Evolutionary conservation across 169 alveolate genomes (phyloP).

Genomic region (Ophryocystis elektroscirrha): DNA sequence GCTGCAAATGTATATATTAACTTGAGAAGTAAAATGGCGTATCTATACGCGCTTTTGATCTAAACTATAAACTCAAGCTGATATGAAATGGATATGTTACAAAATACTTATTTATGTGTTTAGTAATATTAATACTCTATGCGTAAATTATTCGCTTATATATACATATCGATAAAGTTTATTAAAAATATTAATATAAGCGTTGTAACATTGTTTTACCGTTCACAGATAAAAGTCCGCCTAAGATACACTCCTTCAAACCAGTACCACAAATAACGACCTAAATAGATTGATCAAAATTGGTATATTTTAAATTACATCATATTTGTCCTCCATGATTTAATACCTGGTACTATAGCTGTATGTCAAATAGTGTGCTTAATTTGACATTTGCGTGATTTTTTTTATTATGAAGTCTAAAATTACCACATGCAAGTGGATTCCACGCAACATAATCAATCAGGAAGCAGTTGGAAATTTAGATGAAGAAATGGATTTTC

Average conservation of each 20-base stretch:
- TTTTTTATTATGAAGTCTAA: too few species aligned
- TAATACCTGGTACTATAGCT: too few species aligned
- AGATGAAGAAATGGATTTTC: too few species aligned
- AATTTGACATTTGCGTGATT: too few species aligned
- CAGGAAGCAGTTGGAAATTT: too few species aligned
- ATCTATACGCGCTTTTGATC: not conserved
- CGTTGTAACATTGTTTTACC: conserved; percentile 24
- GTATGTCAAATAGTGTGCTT: too few species aligned
- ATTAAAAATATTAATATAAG: too few species aligned
- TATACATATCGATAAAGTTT: not conserved
- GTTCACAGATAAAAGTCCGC: conserved; percentile 72
- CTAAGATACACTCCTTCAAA: conserved; percentile 78
- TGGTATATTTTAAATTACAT: too few species aligned
- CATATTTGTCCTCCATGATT: too few species aligned
- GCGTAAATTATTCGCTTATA: not conserved
- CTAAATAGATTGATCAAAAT: conserved; percentile 15
- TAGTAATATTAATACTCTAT: not conserved
- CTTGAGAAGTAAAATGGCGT: not conserved
- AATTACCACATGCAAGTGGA: too few species aligned
- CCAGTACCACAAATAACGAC: conserved; percentile 94
- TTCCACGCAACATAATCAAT: too few species aligned
- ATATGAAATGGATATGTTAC: not conserved
- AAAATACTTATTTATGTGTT: not conserved
- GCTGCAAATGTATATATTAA: not conserved
- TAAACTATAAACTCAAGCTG: too few species aligned